These are phyloP conservation scores for Marchantia polymorpha DNA, from an alignment of 225 moss, liverwort and hornwort species.

Conservation along the genomic window DNA sequence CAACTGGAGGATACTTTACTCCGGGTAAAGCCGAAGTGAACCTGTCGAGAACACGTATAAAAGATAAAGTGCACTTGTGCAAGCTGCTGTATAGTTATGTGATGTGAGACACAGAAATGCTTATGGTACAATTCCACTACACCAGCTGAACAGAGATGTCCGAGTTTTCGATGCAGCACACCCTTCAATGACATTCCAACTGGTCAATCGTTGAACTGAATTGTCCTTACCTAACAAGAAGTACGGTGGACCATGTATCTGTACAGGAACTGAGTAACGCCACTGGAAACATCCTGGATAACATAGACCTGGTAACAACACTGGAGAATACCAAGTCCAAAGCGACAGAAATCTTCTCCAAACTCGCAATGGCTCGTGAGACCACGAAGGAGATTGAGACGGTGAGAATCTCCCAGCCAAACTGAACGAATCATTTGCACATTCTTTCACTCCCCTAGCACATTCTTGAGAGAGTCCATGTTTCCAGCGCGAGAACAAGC, in stretches of 20 bases:
- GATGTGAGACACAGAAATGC: no score
- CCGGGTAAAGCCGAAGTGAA: slow-evolving; percentile 34
- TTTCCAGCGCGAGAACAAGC: not conserved
- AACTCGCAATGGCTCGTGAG: slow-evolving; percentile 72
- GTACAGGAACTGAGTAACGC: slow-evolving; percentile 85
- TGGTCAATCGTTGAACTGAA: not conserved
- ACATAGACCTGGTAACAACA: slow-evolving; percentile 75
- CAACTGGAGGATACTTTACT: slow-evolving; percentile 81
- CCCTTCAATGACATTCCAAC: not conserved
- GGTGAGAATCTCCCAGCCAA: slow-evolving; percentile 33
- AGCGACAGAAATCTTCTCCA: slow-evolving; percentile 70
- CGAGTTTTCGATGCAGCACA: not conserved
- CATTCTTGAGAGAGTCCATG: not conserved
- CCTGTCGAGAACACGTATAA: not conserved
- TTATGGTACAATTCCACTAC: not conserved
- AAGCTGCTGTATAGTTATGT: no score
- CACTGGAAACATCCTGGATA: slow-evolving; percentile 87
- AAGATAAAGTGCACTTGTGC: not conserved
- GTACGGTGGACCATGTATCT: not conserved
- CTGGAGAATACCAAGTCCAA: slow-evolving; percentile 84
- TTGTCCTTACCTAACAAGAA: not conserved
- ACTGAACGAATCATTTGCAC: not conserved
- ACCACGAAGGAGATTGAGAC: slow-evolving; percentile 79
- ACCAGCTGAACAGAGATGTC: not conserved
- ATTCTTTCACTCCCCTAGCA: not conserved